phyloP scores from a whole-genome alignment of 345 rosid species.

The Balakata baccata region DNA sequence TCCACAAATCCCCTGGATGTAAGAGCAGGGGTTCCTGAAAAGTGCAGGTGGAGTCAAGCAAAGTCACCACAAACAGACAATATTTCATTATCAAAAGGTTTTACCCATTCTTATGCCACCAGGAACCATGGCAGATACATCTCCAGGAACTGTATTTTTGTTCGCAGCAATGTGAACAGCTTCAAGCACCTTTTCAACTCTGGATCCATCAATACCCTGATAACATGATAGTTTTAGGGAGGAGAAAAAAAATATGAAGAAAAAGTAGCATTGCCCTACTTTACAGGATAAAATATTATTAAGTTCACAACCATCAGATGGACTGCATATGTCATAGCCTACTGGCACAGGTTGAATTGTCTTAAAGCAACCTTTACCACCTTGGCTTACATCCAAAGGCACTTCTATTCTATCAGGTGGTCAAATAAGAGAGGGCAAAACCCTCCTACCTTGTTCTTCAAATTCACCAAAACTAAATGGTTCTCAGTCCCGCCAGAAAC shows the following conservation, averaged over 20 bases:
- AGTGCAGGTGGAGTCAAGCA: constrained; percentile 19
- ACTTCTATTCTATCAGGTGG: constrained; percentile 8
- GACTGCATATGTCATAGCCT: neutral
- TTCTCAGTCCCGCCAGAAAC: constrained; percentile 99
- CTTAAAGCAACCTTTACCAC: neutral
- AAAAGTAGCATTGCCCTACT: neutral
- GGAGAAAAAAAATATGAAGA: neutral
- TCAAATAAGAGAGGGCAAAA: constrained; percentile 10
- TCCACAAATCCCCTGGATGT: no score
- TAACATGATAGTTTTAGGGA: neutral
- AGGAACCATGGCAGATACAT: constrained; percentile 99
- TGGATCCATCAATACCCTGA: constrained; percentile 92
- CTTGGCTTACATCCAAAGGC: neutral
- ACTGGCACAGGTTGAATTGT: neutral
- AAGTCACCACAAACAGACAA: neutral
- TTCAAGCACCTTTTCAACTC: constrained; percentile 98
- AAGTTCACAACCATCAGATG: neutral
- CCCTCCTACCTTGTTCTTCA: constrained; percentile 72
- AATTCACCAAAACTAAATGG: constrained; percentile 93
- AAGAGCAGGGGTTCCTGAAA: constrained; percentile 87
- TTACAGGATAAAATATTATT: neutral
- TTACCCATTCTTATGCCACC: constrained; percentile 99
- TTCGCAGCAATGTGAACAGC: constrained; percentile 97
- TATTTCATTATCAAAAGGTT: constrained; percentile 3
- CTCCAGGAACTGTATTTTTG: constrained; percentile 99